Evolutionary conservation across 768 basidiomycete genomes (phyloP), one percentile per base, ranked within the genome.

Genomic region (Hydnomerulius pinastri): DNA sequence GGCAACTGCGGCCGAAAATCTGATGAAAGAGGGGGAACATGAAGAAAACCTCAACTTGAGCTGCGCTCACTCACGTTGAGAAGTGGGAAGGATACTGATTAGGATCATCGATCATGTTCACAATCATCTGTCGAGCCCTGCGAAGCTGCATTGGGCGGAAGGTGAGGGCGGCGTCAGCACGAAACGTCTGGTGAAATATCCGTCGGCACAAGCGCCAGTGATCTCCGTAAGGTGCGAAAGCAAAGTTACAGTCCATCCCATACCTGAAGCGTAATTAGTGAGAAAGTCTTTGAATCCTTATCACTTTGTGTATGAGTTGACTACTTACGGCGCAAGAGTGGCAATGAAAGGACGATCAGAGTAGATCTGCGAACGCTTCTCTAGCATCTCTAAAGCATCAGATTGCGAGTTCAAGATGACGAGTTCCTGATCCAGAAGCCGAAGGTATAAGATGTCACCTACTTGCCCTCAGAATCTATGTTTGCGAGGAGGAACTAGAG

Each of bases 341-440:
- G 45, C 46, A 4, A 51, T 4, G 21, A 27, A 48, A 10, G 50
- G 50, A 8, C 50, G 25, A 25, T 51, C 50, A 11, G 50, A 51
- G 23, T 51, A 51, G 48, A 30, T 51, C 5, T 21, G 2, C 8
- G 36, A 40, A n/a, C 50, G 46, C 35, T 51, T 51, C 4, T 48
- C 50, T n/a, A 51, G 6, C 10, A 51, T 30, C 4, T 32, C 43
- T 7, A 25, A 2, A 15, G 24, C 44, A 4, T 30, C 13, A 4
- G 29, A 32, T 18, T 46, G 28, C 6, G 49, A 50, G 23, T 24
- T 48, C 12, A 50, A 17, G 18, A 46, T 27, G 8, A 50, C 13
- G 2, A n/a, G 11, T 3, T 46, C 17, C 35, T 50, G 43, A 21
- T 46, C 32, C 3, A 50, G 30, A 23, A 50, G 18, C 6, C 43